Evolutionary conservation across 352 stramenopile species (phyloP), one percentile per base, ranked within the genome.

Genomic region (Globisporangium splendens): DNA sequence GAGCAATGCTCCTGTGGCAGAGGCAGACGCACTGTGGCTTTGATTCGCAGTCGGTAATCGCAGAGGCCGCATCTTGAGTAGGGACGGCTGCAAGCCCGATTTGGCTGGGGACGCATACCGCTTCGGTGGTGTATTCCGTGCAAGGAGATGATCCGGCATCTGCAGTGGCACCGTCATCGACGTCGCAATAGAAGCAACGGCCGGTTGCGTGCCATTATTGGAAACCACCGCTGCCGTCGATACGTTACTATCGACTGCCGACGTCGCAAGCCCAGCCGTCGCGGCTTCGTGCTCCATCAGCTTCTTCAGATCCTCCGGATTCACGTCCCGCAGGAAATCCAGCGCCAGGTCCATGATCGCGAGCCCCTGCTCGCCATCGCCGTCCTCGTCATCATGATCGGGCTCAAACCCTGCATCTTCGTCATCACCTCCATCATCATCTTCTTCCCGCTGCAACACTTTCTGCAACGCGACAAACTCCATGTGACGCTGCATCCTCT

Each of bases 241-340:
- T 17, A 39, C 41, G 20, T 47, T 35, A 3, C 33, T 48, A 3
- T 35, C 28, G 28, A 35, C 28, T 35, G 28, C 28, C 28, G 28
- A 35, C 28, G 28, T 10, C 28, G 24, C 24, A 31, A 43, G 11
- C 10, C 24, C 46, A 0, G 28, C 43, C 17, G 59, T 56, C 12
- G 59, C 59, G 10, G 64, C 73, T 48, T 80, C 74, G 1, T 65
- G 68, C 39, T 77, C 68, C 39, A 89, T 53, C 50, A 91, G 44
- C 54, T 66, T 60, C 21, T 61, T 73, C 59, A 91, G 80, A 56
- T 89, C 81, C 8, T 77, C 56, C 20, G 61, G 63, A 46, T 86
- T 59, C 20, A 91, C 65, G 44, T 75, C 74, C 2, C 50, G 61
- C 38, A 91, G 56, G 50, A 91, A 91, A 28, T 81, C 75, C 6